A percentile compares a stretch with the other conserved stretches of the same genome.
Conservation (phyloP, 2,329 filamentous ascomycete genomes). For the Thelonectria blattea region DNA sequence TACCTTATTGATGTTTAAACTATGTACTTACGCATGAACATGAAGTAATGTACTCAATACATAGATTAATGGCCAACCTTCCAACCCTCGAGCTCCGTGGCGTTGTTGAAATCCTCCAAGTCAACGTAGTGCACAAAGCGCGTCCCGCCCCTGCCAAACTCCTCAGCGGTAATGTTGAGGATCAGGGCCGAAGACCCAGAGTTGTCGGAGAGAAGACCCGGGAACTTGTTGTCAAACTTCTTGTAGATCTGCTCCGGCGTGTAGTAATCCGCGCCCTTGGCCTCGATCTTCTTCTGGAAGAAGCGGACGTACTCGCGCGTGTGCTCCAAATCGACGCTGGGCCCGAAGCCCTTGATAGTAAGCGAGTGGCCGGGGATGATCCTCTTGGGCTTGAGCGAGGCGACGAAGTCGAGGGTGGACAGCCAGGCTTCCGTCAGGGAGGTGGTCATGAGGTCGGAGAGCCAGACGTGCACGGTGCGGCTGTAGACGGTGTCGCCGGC, state of each 20-base stretch:
- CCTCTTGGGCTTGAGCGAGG: slow-evolving; percentile 5
- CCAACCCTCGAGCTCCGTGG: slow-evolving; percentile 6
- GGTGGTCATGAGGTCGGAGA: slow-evolving; percentile 17
- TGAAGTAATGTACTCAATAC: too few relatives aligned
- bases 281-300: slow-evolving; percentile 16
- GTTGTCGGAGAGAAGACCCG: slow-evolving; percentile 1
- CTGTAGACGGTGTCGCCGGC: slow-evolving; percentile 23
- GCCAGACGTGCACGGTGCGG: slow-evolving; percentile 18
- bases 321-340: not conserved
- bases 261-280: slow-evolving; percentile 14
- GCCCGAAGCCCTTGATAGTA: not conserved
- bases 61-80: slow-evolving; percentile 1
- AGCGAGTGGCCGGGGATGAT: slow-evolving; percentile 19
- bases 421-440: slow-evolving; percentile 17
- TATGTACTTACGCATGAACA: too few relatives aligned
- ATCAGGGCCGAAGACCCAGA: slow-evolving; percentile 5
- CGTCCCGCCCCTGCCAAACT: slow-evolving; percentile 11
- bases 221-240: slow-evolving; percentile 9
- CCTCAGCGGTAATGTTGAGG: slow-evolving; percentile 16
- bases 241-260: slow-evolving; percentile 13
- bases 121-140: slow-evolving; percentile 16
- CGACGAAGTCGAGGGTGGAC: slow-evolving; percentile 14
- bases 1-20: too few relatives aligned
- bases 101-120: slow-evolving; percentile 3
- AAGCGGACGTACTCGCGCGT: slow-evolving; percentile 15